Conservation (phyloP, 2,329 filamentous ascomycete genomes). For the Penicillium sp. region DNA sequence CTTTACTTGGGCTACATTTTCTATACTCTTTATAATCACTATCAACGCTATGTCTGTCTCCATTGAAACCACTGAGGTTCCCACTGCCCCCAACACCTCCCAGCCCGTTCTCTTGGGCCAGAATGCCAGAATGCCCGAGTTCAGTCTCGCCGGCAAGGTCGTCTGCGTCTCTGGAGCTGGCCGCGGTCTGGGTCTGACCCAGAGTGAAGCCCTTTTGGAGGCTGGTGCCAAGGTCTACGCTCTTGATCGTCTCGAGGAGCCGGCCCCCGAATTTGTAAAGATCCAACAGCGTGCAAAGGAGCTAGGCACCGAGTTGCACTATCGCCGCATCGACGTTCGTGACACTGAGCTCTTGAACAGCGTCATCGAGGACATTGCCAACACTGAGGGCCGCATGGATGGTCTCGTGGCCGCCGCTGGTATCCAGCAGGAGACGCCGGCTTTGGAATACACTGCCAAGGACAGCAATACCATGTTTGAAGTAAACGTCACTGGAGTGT, state of each 20-base stretch:
- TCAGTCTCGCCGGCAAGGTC: conserved; percentile 69
- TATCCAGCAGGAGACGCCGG: conserved; percentile 75
- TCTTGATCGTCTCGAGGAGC: conserved; percentile 43
- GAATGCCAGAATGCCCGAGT: conserved; percentile 61
- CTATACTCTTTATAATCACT: background rate
- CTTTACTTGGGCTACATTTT: background rate
- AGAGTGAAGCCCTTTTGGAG: conserved; percentile 71
- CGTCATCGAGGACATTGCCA: conserved; percentile 66
- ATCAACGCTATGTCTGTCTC: conserved; percentile 32
- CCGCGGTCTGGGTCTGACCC: conserved; percentile 68
- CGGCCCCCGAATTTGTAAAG: conserved; percentile 59
- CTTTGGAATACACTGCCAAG: conserved; percentile 70
- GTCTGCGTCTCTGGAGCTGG: conserved; percentile 70
- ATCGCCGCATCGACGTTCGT: conserved; percentile 77
- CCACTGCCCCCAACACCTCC: conserved; percentile 25
- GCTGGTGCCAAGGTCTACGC: conserved; percentile 63
- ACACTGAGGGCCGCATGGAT: conserved; percentile 69
- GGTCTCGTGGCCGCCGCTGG: conserved; percentile 73
- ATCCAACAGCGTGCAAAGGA: conserved; percentile 64
- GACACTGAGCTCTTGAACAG: conserved; percentile 66
- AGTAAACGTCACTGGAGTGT: conserved; percentile 60
- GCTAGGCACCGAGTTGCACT: conserved; percentile 67
- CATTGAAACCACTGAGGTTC: conserved; percentile 30
- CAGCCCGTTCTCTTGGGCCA: conserved; percentile 33
- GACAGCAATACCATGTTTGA: conserved; percentile 63